Evolutionary conservation across 2,329 filamentous ascomycete genomes (phyloP).

Genomic region (Paecilomyces sp.): DNA sequence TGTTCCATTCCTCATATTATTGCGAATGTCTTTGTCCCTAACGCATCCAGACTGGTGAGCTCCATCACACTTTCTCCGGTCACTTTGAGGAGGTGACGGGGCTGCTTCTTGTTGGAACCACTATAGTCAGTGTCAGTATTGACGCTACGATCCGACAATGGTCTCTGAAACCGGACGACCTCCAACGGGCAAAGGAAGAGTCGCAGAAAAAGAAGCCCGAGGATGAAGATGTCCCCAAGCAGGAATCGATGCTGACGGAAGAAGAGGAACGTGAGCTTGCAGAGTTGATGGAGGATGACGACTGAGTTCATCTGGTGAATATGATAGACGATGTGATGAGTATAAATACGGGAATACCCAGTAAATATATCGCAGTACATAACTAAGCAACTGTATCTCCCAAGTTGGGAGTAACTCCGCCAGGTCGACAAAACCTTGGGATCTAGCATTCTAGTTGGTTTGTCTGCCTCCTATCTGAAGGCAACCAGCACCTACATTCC

Average conservation of each 20-base stretch:
- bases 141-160: slow-evolving; percentile 83
- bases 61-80: slow-evolving; percentile 68
- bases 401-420: not conserved
- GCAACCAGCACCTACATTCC: no score
- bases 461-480: no score
- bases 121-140: slow-evolving; percentile 74
- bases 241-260: slow-evolving; percentile 59
- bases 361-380: not conserved
- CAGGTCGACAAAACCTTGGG: not conserved
- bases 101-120: slow-evolving; percentile 54
- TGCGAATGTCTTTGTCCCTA: not conserved
- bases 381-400: not conserved
- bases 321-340: not conserved
- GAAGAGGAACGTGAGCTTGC: slow-evolving; percentile 92
- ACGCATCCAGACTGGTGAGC: slow-evolving; percentile 52
- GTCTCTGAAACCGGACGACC: slow-evolving; percentile 59
- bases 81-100: slow-evolving; percentile 93
- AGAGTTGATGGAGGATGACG: slow-evolving; percentile 73
- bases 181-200: slow-evolving; percentile 52
- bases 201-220: slow-evolving; percentile 36
- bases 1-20: slow-evolving; percentile 10
- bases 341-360: not conserved
- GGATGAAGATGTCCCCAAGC: slow-evolving; percentile 38
- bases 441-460: no score
- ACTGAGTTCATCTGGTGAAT: not conserved